These are phyloP conservation scores for Limonium bicolor DNA, from an alignment of 148 eudicot species.

Conservation along the genomic window DNA sequence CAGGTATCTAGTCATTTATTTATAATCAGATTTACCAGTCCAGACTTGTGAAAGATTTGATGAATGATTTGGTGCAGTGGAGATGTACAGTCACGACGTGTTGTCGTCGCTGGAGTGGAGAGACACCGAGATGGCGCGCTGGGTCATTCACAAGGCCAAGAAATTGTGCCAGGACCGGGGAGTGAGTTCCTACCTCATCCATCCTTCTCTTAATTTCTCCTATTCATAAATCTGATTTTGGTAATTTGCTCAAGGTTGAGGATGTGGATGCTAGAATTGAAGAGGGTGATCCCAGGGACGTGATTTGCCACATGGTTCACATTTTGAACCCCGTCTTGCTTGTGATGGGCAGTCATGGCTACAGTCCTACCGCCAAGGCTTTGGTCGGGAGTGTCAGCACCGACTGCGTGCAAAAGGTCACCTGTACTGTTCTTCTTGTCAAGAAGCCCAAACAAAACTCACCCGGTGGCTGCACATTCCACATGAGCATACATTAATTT, in stretches of 20 bases:
- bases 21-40: neutral
- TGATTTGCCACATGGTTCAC: conserved; percentile 54
- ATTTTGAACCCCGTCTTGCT: conserved; percentile 35
- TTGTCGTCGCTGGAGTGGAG: conserved; percentile 42
- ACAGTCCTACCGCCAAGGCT: conserved; percentile 48
- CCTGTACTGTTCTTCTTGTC: conserved; percentile 64
- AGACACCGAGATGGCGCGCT: conserved; percentile 35
- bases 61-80: conserved; percentile 19
- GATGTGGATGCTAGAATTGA: conserved; percentile 36
- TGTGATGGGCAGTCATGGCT: conserved; percentile 74
- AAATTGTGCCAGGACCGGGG: conserved; percentile 32
- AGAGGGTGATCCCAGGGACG: conserved; percentile 62
- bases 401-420: conserved; percentile 59
- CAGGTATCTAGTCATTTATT: conserved; percentile 19
- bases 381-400: conserved; percentile 66
- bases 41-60: neutral
- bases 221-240: neutral
- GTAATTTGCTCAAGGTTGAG: neutral
- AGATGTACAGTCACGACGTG: conserved; percentile 32
- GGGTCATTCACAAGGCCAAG: conserved; percentile 39
- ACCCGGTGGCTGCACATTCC: too few relatives aligned
- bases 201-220: neutral
- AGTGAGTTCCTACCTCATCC: conserved; percentile 6
- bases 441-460: conserved; percentile 57
- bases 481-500: too few relatives aligned